Evolutionary conservation across 78 protist species (phyloP).

Genomic region (Paulinella micropora): DNA sequence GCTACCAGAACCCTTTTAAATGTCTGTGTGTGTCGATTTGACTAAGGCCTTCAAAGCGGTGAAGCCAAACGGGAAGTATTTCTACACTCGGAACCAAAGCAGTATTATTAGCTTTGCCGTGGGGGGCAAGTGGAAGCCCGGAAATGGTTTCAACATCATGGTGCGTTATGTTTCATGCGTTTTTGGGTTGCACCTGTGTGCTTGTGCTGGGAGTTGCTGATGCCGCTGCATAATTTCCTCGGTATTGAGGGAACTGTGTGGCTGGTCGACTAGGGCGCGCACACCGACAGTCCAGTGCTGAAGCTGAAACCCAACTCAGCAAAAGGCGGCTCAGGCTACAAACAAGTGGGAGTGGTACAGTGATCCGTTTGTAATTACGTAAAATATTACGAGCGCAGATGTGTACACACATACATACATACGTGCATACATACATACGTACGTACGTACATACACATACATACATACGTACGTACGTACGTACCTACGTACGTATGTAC

Average conservation of each 20-base stretch:
- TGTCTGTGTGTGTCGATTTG: too few relatives aligned
- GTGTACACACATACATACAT: not conserved
- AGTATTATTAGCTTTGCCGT: constrained; percentile 70
- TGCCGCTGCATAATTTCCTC: not conserved
- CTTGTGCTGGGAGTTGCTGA: not conserved
- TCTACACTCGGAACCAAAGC: constrained; percentile 67
- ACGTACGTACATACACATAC: not conserved
- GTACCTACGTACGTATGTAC: not conserved
- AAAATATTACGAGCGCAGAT: too few relatives aligned
- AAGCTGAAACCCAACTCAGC: not conserved
- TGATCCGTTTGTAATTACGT: too few relatives aligned
- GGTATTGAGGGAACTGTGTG: too few relatives aligned
- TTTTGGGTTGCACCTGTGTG: too few relatives aligned
- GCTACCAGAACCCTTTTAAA: too few relatives aligned
- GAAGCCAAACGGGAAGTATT: constrained; percentile 47
- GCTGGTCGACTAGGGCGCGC: not conserved
- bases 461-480: not conserved
- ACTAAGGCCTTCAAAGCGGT: too few relatives aligned
- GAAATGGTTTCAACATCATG: constrained; percentile 31
- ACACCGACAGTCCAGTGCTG: constrained; percentile 9
- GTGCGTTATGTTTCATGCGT: too few relatives aligned
- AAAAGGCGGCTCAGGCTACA: not conserved
- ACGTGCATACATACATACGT: not conserved
- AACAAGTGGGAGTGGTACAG: not conserved
- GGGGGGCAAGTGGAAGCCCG: constrained; percentile 52